Base-by-base conservation (phyloP, 768 basidiomycete genomes). In the Leccinum arenicola region DNA sequence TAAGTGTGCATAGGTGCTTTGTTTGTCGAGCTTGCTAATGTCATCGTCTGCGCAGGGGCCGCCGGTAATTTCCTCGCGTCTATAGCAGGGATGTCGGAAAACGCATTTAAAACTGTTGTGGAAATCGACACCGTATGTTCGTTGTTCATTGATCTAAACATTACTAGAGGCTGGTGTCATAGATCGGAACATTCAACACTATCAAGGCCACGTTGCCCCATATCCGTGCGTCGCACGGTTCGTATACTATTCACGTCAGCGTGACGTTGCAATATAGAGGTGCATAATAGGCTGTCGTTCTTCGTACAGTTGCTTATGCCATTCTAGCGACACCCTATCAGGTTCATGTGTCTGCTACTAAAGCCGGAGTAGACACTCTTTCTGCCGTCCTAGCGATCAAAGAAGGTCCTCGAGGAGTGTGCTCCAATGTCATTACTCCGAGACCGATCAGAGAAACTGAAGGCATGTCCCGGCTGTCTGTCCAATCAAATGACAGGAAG, bases 1-100 rank as follows among this genome's bases (percentile, higher is more conserved):
- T 91, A 72, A 58, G 80, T 75, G 11, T 45, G 50, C 43, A 19
- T 3, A 19, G 40, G 45, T 10, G 38, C 35, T 29, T 14, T 11
- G 27, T 52, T 11, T 6, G 3, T 48, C 4, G 45, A 52, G 31
- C n/a, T 4, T 12, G 19, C 55, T 9, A 4, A 19, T 40, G 5
- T 19, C 43, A 55, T 27, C n/a, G 7, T 45, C 12, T 15, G 25
- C 9, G 27, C 68, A 94, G 93, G 93, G 61, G 95, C 95, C 45
- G 96, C 96, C 43, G 96, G 96, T 3, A 99, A 98, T 77, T 99
- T 98, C 76, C 79, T 99, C 29, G 89, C 89, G 2, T 88, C 94
- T 15, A 91, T 96, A 58, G 83, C 85, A 40, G 84, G 81, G 2
- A 48, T 48, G 47, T 48, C 47, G 4, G 47, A 48, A 4, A 48